Conservation (phyloP, 2,329 filamentous ascomycete species). For the Emergomyces orientalis region DNA sequence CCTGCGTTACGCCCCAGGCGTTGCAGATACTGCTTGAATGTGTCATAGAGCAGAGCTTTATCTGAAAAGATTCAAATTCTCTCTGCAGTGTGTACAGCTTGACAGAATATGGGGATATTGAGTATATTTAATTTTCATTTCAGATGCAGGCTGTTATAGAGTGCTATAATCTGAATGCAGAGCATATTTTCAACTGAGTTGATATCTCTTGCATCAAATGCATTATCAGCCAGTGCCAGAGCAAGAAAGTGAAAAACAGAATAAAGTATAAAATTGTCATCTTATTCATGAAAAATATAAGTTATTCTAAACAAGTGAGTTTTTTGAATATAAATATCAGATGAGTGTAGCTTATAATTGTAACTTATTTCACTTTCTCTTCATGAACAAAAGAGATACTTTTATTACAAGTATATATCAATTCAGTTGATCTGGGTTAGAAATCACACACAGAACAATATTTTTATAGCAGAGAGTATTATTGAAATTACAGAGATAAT, state of each 20-base stretch:
- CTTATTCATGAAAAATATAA: too few species aligned
- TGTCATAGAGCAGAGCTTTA: conserved; percentile 5
- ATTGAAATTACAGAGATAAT: conserved; percentile 3
- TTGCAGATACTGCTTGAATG: conserved; percentile 11
- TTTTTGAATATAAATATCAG: too few species aligned
- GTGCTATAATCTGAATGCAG: too few species aligned
- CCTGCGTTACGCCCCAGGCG: conserved; percentile 14
- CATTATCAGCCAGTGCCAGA: too few species aligned
- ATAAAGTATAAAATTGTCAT: too few species aligned
- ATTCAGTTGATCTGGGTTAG: conserved; percentile 5
- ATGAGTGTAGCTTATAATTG: not conserved
- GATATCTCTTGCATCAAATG: too few species aligned
- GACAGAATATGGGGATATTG: conserved; percentile 3
- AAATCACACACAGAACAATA: conserved; percentile 6
- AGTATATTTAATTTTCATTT: conserved; percentile 5
- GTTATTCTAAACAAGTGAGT: too few species aligned
- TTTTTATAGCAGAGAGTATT: conserved; percentile 8
- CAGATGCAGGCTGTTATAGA: conserved; percentile 6
- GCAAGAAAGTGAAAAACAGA: too few species aligned
- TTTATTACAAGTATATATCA: conserved; percentile 7
- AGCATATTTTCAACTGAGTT: too few species aligned
- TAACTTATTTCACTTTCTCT: too few species aligned
- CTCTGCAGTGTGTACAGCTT: conserved; percentile 2
- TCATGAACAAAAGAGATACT: conserved; percentile 8
- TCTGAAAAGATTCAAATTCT: conserved; percentile 4